phyloP scores from a whole-genome alignment of 305 asterid species.

The Andrographis paniculata region DNA sequence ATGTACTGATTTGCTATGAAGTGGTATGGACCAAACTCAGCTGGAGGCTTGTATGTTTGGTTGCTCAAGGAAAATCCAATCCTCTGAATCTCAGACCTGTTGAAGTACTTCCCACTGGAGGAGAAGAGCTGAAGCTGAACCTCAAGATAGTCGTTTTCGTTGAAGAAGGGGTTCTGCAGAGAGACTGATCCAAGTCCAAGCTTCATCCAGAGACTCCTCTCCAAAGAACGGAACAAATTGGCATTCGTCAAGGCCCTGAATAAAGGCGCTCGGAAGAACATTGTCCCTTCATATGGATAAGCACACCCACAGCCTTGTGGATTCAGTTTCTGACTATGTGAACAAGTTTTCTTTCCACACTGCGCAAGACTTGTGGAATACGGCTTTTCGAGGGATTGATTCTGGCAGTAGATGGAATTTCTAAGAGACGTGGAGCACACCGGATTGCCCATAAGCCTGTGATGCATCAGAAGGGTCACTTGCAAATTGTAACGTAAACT shows the following conservation, averaged over 20 bases:
- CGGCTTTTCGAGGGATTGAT: neutral
- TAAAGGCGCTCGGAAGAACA: neutral
- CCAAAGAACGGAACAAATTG: neutral
- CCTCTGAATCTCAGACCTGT: neutral
- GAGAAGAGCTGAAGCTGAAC: neutral
- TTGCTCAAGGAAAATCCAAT: neutral
- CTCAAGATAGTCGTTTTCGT: neutral
- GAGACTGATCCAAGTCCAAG: neutral
- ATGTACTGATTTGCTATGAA: neutral
- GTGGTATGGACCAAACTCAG: neutral
- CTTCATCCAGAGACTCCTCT: neutral
- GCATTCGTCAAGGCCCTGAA: neutral
- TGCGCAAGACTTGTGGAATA: neutral
- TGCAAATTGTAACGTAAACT: too few relatives aligned
- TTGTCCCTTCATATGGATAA: neutral
- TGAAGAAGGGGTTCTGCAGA: neutral
- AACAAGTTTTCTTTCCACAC: neutral
- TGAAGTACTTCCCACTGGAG: neutral
- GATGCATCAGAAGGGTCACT: neutral
- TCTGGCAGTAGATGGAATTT: neutral
- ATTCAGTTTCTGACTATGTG: neutral
- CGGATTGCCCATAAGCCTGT: neutral
- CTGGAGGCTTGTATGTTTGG: neutral
- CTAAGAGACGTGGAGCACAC: neutral
- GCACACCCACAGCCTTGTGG: neutral